Conservation (phyloP, 352 stramenopile species). For the Phytophthora meadii region DNA sequence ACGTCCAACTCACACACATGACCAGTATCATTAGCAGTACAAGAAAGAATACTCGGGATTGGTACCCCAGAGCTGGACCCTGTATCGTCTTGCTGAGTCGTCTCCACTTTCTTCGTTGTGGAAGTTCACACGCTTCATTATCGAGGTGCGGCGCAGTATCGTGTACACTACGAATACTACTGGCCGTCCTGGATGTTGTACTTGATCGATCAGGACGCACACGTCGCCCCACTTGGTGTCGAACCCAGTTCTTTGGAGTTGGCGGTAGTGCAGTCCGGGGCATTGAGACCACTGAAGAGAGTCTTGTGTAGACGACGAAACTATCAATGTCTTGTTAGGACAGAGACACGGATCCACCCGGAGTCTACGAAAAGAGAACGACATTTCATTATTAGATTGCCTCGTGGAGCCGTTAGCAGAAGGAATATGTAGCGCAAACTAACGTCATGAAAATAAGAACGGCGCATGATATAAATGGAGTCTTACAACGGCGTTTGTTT, state of each 20-base stretch:
- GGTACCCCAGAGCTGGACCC: conserved; percentile 11
- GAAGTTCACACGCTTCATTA: conserved; percentile 3
- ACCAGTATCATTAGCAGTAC: conserved; percentile 13
- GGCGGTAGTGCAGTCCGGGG: no score
- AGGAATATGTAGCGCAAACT: conserved; percentile 15
- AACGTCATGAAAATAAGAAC: conserved; percentile 33
- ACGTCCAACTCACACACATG: conserved; percentile 34
- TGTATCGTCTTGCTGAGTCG: conserved; percentile 3
- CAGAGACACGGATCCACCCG: background rate
- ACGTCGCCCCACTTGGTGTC: conserved; percentile 12
- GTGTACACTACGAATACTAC: background rate
- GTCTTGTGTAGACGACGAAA: background rate
- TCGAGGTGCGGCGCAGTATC: conserved; percentile 18
- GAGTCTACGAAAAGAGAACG: conserved; percentile 26
- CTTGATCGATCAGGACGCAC: conserved; percentile 12
- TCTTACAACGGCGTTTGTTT: conserved; percentile 15
- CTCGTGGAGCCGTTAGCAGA: conserved; percentile 13
- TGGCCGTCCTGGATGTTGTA: conserved; percentile 11
- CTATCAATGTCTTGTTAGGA: background rate
- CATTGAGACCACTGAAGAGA: background rate
- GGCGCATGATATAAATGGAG: conserved; percentile 31
- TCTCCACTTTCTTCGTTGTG: conserved; percentile 15
- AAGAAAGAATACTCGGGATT: conserved; percentile 19
- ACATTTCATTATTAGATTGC: conserved; percentile 30
- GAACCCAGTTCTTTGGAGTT: conserved; percentile 23